These are phyloP conservation scores for Cyclostephanos invisitatus DNA, from an alignment of 108 stramenopile species.

Conservation along the genomic window DNA sequence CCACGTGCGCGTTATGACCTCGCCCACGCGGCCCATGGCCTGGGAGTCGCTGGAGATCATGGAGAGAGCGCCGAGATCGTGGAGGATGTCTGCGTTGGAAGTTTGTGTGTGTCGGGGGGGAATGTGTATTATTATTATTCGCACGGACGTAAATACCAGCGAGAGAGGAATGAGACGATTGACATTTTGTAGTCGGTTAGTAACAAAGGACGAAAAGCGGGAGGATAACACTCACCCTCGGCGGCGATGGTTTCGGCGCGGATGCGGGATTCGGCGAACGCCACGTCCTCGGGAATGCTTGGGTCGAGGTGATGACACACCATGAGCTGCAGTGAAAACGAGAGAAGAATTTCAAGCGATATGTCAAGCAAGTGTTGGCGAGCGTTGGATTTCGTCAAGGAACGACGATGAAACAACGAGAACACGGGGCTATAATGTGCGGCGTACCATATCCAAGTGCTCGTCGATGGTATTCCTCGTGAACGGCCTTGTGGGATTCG, in stretches of 20 bases:
- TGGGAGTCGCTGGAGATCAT: slow-evolving; percentile 92
- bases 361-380: not conserved
- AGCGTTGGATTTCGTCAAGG: not conserved
- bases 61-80: slow-evolving; percentile 96
- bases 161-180: not conserved
- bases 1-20: slow-evolving; percentile 98
- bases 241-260: slow-evolving; percentile 97
- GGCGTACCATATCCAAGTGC: slow-evolving; percentile 93
- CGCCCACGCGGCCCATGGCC: slow-evolving; percentile 98
- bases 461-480: slow-evolving; percentile 98
- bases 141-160: not conserved
- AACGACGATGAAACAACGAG: slow-evolving; percentile 33
- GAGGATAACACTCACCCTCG: slow-evolving; percentile 38
- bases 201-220: not conserved
- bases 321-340: slow-evolving; percentile 69
- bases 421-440: slow-evolving; percentile 6
- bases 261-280: slow-evolving; percentile 96
- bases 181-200: no score
- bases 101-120: no score
- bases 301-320: slow-evolving; percentile 93
- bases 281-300: slow-evolving; percentile 94
- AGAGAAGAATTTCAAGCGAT: not conserved
- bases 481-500: slow-evolving; percentile 96
- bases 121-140: not conserved
- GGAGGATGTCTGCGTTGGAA: slow-evolving; percentile 78